These are phyloP conservation scores for Effrenium voratum DNA, from an alignment of 73 alveolate genomes.

Conservation along the genomic window DNA sequence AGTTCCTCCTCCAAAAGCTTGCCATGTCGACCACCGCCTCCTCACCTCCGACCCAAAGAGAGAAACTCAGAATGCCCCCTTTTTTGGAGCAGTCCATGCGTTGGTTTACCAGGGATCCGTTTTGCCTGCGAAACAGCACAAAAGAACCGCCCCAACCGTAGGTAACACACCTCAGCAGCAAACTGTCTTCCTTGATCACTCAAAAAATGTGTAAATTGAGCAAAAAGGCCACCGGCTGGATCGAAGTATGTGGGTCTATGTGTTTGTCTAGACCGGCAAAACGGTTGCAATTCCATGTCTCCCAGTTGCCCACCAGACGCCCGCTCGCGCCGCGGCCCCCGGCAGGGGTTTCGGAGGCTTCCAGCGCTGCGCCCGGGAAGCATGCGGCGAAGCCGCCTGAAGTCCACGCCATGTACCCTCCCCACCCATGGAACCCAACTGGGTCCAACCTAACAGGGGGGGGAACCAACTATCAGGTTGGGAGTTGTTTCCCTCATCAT, in stretches of 20 bases:
- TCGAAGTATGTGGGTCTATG: neutral
- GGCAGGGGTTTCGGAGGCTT: constrained; percentile 73
- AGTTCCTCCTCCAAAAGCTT: too few relatives aligned
- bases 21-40: too few relatives aligned
- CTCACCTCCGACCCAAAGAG: too few relatives aligned
- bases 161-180: neutral
- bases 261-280: too few relatives aligned
- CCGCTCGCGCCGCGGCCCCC: constrained; percentile 25
- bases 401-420: neutral
- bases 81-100: too few relatives aligned
- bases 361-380: constrained; percentile 69
- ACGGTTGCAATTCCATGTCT: neutral
- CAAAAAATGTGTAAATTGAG: neutral
- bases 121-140: too few relatives aligned
- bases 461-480: too few relatives aligned
- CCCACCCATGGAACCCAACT: too few relatives aligned
- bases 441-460: too few relatives aligned
- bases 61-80: too few relatives aligned
- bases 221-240: neutral
- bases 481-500: too few relatives aligned
- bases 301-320: constrained; percentile 2
- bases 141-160: neutral
- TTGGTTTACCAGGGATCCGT: too few relatives aligned
- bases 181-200: neutral
- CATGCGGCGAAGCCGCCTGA: constrained; percentile 44